These are phyloP conservation scores for Starmerella davenportii DNA, from an alignment of 805 yeast genomes.

Conservation along the genomic window DNA sequence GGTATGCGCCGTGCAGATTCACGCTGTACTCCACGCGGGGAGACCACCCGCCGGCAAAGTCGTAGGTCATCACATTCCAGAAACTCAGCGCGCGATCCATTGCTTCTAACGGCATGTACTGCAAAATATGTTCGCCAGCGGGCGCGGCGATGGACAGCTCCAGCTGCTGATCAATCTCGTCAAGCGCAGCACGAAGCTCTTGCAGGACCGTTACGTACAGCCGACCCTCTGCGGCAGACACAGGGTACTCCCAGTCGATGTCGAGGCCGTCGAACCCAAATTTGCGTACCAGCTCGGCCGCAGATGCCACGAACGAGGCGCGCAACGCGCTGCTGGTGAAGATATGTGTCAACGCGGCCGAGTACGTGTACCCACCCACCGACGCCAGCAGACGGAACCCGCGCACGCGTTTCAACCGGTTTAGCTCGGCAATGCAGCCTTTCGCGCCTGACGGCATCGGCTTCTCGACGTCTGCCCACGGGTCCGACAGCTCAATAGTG, in stretches of 20 bases:
- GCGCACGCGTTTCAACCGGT: constrained; percentile 27
- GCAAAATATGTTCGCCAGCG: constrained; percentile 33
- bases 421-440: constrained; percentile 38
- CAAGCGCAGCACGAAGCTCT: constrained; percentile 27
- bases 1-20: constrained; percentile 36
- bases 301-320: constrained; percentile 32
- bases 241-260: constrained; percentile 88
- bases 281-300: constrained; percentile 30
- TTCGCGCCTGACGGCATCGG: constrained; percentile 17
- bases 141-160: constrained; percentile 64
- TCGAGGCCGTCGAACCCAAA: constrained; percentile 80
- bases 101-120: constrained; percentile 29
- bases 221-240: constrained; percentile 28
- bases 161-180: constrained; percentile 25
- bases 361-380: constrained; percentile 64
- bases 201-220: constrained; percentile 29
- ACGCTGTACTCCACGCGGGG: constrained; percentile 45
- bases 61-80: constrained; percentile 88
- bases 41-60: constrained; percentile 69
- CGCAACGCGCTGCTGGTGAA: constrained; percentile 26
- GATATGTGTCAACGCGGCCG: constrained; percentile 32
- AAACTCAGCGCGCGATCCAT: constrained; percentile 43
- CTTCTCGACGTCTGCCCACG: constrained; percentile 41
- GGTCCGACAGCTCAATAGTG: constrained; percentile 36
- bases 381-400: constrained; percentile 45